These are phyloP conservation scores for Colletotrichum falcatum DNA, from an alignment of 2,329 filamentous ascomycete genomes.

Conservation along the genomic window DNA sequence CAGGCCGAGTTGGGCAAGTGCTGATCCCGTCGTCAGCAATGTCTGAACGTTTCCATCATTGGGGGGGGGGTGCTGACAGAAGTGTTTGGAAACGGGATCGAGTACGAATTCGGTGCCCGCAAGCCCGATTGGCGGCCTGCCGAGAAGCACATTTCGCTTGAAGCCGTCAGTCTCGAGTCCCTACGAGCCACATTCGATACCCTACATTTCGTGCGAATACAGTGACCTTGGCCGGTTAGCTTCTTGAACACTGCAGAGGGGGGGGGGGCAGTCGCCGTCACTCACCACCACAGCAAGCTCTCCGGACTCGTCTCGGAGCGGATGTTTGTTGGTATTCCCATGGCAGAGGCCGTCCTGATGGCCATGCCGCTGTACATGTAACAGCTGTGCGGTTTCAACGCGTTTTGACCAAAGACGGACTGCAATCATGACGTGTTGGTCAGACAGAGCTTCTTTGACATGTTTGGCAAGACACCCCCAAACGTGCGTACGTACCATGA, in stretches of 20 bases:
- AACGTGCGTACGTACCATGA: conserved; percentile 42
- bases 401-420: conserved; percentile 49
- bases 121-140: conserved; percentile 34
- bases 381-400: conserved; percentile 50
- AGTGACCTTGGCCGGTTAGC: conserved; percentile 34
- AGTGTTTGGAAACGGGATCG: conserved; percentile 33
- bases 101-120: conserved; percentile 25
- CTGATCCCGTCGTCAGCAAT: neutral
- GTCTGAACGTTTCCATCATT: neutral
- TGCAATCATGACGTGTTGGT: conserved; percentile 2
- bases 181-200: rapidly evolving
- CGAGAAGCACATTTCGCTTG: conserved; percentile 40
- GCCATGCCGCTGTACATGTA: conserved; percentile 53
- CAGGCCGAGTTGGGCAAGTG: conserved; percentile 31
- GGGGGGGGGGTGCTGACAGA: conserved; percentile 9
- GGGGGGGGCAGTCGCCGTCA: neutral
- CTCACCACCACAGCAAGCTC: conserved; percentile 42
- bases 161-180: neutral
- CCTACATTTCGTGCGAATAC: conserved; percentile 42
- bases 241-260: too few species aligned
- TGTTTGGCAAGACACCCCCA: too few species aligned
- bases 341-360: conserved; percentile 49
- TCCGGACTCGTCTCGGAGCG: conserved; percentile 37
- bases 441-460: too few species aligned
- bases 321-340: conserved; percentile 46